Percentiles rank a stretch among this genome's conserved stretches.
Conservation (phyloP, 2,329 filamentous ascomycete species). For the Pleomassaria siparia region DNA sequence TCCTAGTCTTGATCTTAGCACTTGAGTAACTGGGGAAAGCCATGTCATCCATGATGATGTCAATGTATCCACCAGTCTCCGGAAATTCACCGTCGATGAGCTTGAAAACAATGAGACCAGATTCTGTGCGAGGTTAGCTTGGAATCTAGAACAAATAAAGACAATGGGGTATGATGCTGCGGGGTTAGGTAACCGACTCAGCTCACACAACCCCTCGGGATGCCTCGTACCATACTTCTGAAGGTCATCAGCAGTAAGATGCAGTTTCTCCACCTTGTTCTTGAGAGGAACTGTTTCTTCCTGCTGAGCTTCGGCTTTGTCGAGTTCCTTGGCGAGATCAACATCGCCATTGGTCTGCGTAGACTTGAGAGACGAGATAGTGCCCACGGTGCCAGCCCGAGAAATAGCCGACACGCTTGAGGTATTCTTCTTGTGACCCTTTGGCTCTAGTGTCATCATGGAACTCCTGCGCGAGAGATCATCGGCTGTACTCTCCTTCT, state of each 20-base stretch:
- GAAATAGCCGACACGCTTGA: constrained; percentile 21
- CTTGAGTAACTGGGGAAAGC: constrained; percentile 87
- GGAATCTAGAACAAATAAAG: constrained; percentile 9
- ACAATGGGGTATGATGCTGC: constrained; percentile 19
- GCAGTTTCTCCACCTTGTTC: constrained; percentile 71
- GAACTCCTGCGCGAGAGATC: constrained; percentile 22
- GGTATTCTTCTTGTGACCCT: constrained; percentile 19
- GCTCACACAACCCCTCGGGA: constrained; percentile 19
- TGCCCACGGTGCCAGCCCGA: constrained; percentile 41
- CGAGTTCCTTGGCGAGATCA: constrained; percentile 49
- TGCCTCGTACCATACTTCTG: constrained; percentile 66
- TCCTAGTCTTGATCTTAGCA: constrained; percentile 68
- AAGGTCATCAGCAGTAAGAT: constrained; percentile 77
- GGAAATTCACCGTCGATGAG: constrained; percentile 86
- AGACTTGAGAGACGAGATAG: constrained; percentile 45
- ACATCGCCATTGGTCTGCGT: constrained; percentile 26
- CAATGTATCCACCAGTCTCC: constrained; percentile 73
- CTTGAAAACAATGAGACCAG: constrained; percentile 90
- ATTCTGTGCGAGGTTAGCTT: constrained; percentile 61
- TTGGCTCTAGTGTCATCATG: constrained; percentile 12
- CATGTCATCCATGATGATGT: constrained; percentile 93
- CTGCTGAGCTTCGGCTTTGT: constrained; percentile 51
- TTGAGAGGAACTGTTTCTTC: constrained; percentile 52
- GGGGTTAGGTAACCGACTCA: constrained; percentile 27
- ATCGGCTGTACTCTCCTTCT: constrained; percentile 31